Percentiles rank a stretch among this genome's conserved stretches.
Conservation (phyloP, 768 basidiomycete species). For the Xerocomus spinulosus region DNA sequence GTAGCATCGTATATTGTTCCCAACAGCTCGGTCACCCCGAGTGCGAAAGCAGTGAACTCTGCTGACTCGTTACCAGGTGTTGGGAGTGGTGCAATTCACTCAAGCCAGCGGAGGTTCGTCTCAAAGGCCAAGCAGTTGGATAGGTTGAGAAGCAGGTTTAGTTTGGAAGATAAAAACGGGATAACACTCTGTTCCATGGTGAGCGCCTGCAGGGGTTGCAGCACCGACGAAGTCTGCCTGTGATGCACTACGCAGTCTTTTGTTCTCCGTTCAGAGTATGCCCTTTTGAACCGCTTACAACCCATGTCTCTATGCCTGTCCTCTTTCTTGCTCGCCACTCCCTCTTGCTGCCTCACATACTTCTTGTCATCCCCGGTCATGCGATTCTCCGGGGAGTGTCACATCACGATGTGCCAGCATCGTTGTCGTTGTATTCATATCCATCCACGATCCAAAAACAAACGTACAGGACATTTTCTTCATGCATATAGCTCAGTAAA, state of each 20-base stretch:
- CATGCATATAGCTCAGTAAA: conserved; percentile 22
- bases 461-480: conserved; percentile 24
- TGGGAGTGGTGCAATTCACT: conserved; percentile 7
- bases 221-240: conserved; percentile 21
- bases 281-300: conserved; percentile 1
- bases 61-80: conserved; percentile 8
- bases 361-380: conserved; percentile 8
- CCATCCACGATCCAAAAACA: conserved; percentile 10
- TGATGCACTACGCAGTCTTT: conserved; percentile 16
- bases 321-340: conserved; percentile 2
- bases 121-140: conserved; percentile 64
- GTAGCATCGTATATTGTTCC: conserved; percentile 23
- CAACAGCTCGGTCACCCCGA: conserved; percentile 10
- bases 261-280: conserved; percentile 9
- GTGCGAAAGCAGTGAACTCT: conserved; percentile 8
- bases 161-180: conserved; percentile 30
- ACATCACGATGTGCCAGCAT: conserved; percentile 22
- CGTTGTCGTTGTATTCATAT: conserved; percentile 31
- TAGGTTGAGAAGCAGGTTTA: conserved; percentile 54
- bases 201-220: conserved; percentile 29
- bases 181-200: conserved; percentile 20
- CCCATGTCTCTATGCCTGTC: conserved; percentile 22
- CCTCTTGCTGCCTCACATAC: conserved; percentile 15
- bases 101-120: conserved; percentile 41
- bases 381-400: conserved; percentile 8